These are phyloP conservation scores for Globisporangium viniferum DNA, from an alignment of 352 stramenopile genomes.

Conservation along the genomic window DNA sequence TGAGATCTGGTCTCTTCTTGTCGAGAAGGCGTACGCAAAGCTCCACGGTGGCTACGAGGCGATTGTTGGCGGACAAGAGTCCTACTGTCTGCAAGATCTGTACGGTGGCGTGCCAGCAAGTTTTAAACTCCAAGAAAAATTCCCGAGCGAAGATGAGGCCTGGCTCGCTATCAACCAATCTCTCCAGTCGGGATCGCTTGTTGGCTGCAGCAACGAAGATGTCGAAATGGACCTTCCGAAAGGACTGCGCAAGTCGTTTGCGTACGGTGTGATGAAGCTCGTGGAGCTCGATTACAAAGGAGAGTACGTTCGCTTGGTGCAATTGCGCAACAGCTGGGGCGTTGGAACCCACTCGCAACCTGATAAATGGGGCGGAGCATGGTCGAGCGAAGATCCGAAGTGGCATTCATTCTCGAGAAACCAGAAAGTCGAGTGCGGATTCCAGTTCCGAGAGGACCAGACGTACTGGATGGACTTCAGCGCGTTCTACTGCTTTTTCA, in stretches of 20 bases:
- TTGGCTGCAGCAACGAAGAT: slow-evolving; percentile 73
- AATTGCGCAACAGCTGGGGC: slow-evolving; percentile 83
- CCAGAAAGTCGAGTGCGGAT: slow-evolving; percentile 74
- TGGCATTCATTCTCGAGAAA: slow-evolving; percentile 70
- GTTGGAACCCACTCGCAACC: slow-evolving; percentile 53
- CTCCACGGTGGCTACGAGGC: slow-evolving; percentile 88
- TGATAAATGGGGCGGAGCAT: slow-evolving; percentile 68
- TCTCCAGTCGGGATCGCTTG: slow-evolving; percentile 57
- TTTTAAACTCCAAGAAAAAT: slow-evolving; percentile 70
- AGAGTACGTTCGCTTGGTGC: slow-evolving; percentile 50
- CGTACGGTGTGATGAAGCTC: slow-evolving; percentile 75
- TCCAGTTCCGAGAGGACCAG: slow-evolving; percentile 75
- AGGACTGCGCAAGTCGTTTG: slow-evolving; percentile 61
- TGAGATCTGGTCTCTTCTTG: slow-evolving; percentile 91
- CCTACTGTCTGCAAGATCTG: slow-evolving; percentile 72
- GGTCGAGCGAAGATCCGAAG: slow-evolving; percentile 64
- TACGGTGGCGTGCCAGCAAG: slow-evolving; percentile 66
- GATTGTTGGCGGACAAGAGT: slow-evolving; percentile 86
- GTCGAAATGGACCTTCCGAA: slow-evolving; percentile 56
- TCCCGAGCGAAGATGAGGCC: slow-evolving; percentile 45
- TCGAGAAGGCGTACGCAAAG: slow-evolving; percentile 96
- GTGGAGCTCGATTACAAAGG: slow-evolving; percentile 70
- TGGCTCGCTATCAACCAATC: slow-evolving; percentile 48
- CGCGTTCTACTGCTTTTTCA: slow-evolving; percentile 80
- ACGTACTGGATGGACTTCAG: slow-evolving; percentile 85